These are phyloP conservation scores for Exophiala lecanii-corni DNA, from an alignment of 2,329 filamentous ascomycete genomes.

Conservation along the genomic window DNA sequence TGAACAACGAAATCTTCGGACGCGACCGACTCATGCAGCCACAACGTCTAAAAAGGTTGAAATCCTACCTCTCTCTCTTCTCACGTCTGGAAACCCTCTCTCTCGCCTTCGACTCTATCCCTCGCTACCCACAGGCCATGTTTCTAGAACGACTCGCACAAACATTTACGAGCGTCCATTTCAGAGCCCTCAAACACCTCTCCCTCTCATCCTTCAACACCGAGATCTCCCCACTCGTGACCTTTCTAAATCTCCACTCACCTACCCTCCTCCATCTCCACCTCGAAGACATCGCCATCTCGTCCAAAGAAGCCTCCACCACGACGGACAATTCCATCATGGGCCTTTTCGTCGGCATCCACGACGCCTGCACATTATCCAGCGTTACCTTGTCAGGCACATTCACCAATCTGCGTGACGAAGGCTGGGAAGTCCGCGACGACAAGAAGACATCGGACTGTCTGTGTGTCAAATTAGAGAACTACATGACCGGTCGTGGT, in stretches of 20 bases:
- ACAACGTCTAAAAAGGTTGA: not conserved
- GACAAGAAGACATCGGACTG: not conserved
- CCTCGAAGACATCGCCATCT: not conserved
- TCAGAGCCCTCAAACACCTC: not conserved
- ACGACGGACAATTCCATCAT: not conserved
- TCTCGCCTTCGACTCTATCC: not conserved
- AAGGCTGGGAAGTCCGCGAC: not conserved
- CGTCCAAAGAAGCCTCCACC: not conserved
- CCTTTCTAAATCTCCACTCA: not conserved
- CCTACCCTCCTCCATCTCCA: not conserved
- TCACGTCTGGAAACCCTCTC: not conserved
- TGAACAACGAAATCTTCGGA: not conserved
- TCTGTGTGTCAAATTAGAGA: not conserved
- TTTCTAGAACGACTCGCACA: not conserved
- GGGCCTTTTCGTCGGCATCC: not conserved
- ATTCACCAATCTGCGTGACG: not conserved
- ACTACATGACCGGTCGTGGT: not conserved
- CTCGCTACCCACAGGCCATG: not conserved
- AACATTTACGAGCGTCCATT: not conserved
- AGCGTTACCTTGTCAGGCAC: not conserved
- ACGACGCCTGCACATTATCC: not conserved
- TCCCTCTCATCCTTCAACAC: not conserved
- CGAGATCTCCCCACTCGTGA: not conserved
- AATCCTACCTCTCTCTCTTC: not conserved
- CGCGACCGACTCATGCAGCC: not conserved